Percentiles rank a stretch among this genome's conserved stretches.
Conservation (phyloP, 2,329 filamentous ascomycete species). For the Escovopsis sp. region DNA sequence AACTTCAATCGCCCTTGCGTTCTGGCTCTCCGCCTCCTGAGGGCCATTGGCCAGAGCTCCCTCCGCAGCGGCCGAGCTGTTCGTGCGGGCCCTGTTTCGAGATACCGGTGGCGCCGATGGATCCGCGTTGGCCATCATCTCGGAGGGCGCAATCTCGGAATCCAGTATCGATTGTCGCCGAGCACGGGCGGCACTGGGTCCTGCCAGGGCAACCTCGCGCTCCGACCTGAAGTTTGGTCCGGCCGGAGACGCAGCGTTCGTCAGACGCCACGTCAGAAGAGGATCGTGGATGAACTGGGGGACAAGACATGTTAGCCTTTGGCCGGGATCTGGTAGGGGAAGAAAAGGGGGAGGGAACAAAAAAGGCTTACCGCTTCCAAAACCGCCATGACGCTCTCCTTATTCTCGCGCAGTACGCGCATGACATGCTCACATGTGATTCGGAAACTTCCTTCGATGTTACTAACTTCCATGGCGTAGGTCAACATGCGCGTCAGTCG, state of each 20-base stretch:
- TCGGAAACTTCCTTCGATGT: constrained; percentile 96
- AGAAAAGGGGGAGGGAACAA: no score
- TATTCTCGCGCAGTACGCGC: constrained; percentile 90
- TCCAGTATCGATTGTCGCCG: constrained; percentile 59
- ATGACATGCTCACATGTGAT: constrained; percentile 98
- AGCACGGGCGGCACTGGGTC: constrained; percentile 32
- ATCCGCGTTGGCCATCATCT: constrained; percentile 34
- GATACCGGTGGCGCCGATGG: constrained; percentile 32
- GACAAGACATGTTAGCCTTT: neutral
- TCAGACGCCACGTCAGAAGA: constrained; percentile 92
- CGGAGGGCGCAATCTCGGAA: constrained; percentile 42
- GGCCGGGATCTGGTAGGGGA: no score
- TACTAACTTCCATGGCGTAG: constrained; percentile 99
- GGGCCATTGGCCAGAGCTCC: constrained; percentile 22
- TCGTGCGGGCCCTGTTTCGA: constrained; percentile 43
- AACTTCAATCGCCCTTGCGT: constrained; percentile 83
- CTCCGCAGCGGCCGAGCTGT: constrained; percentile 34
- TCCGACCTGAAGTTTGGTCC: constrained; percentile 54
- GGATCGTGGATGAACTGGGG: constrained; percentile 92
- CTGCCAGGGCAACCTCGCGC: constrained; percentile 37
- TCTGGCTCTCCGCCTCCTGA: constrained; percentile 64
- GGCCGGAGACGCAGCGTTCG: constrained; percentile 44
- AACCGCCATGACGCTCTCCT: constrained; percentile 96
- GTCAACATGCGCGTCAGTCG: constrained; percentile 96
- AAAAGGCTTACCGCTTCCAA: constrained; percentile 67